These are phyloP conservation scores for Chenopodium formosanum DNA, from an alignment of 148 eudicot species.

Conservation along the genomic window DNA sequence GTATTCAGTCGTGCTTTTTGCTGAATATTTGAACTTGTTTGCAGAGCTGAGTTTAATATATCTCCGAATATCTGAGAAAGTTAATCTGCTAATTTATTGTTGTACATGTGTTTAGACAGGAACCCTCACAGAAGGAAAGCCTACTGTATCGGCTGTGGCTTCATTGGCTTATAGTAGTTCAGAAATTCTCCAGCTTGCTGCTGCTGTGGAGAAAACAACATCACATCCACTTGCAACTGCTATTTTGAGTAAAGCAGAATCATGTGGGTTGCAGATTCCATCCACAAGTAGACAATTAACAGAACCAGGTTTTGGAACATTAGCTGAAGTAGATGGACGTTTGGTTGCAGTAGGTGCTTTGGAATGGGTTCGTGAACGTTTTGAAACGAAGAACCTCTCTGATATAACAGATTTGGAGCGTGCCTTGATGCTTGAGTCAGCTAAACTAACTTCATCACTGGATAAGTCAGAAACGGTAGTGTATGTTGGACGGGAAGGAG, in stretches of 20 bases:
- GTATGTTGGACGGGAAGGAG: conserved; percentile 88
- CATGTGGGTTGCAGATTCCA: conserved; percentile 57
- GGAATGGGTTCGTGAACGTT: conserved; percentile 75
- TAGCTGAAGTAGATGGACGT: conserved; percentile 88
- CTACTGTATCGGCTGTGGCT: conserved; percentile 70
- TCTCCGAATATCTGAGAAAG: not conserved
- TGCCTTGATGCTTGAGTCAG: conserved; percentile 43
- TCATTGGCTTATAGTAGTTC: conserved; percentile 46
- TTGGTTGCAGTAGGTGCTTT: conserved; percentile 86
- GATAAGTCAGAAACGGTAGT: conserved; percentile 67
- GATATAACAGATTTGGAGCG: conserved; percentile 50
- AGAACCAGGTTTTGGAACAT: conserved; percentile 91
- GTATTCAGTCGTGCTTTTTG: not conserved
- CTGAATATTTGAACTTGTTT: not conserved
- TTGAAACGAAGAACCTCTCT: conserved; percentile 47
- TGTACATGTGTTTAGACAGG: conserved; percentile 61
- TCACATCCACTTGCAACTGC: conserved; percentile 95
- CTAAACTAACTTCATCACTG: conserved; percentile 34
- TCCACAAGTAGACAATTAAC: conserved; percentile 68
- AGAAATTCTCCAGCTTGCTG: conserved; percentile 82
- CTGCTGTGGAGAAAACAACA: conserved; percentile 95
- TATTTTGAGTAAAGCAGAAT: conserved; percentile 73
- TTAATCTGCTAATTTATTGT: conserved; percentile 1
- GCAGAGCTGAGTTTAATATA: not conserved
- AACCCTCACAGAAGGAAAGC: conserved; percentile 94